These are phyloP conservation scores for Chrysoporthe puriensis DNA, from an alignment of 2,329 filamentous ascomycete species.

Conservation along the genomic window DNA sequence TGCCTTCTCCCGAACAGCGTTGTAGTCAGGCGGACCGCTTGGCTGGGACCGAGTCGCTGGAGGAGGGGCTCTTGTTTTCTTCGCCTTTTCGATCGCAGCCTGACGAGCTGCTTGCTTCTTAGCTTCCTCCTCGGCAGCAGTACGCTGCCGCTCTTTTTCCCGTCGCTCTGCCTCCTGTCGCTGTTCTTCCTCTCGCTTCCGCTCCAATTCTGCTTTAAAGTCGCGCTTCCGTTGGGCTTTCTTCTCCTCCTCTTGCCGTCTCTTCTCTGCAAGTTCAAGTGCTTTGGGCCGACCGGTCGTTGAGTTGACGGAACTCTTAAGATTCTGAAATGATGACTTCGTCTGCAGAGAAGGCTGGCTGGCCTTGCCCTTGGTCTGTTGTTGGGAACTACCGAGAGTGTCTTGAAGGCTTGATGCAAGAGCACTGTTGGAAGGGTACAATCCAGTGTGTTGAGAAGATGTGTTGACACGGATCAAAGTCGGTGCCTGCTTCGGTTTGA, in stretches of 20 bases:
- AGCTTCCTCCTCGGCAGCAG: conserved; percentile 56
- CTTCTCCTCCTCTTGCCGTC: conserved; percentile 83
- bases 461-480: conserved; percentile 75
- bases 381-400: conserved; percentile 47
- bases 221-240: conserved; percentile 79
- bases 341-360: conserved; percentile 69
- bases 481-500: conserved; percentile 68
- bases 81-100: conserved; percentile 65
- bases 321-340: conserved; percentile 58
- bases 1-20: conserved; percentile 37
- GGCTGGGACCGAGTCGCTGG: conserved; percentile 61
- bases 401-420: conserved; percentile 64
- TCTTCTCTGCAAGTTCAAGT: conserved; percentile 74
- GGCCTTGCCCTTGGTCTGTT: conserved; percentile 62
- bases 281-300: conserved; percentile 70
- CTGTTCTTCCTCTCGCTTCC: conserved; percentile 72
- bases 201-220: conserved; percentile 79
- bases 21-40: conserved; percentile 53
- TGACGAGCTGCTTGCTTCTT: conserved; percentile 70
- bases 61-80: conserved; percentile 65
- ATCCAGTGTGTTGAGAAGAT: conserved; percentile 63
- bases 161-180: conserved; percentile 65
- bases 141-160: conserved; percentile 63
- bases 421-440: conserved; percentile 61
- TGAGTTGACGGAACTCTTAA: conserved; percentile 65